Evolutionary conservation across 2,329 filamentous ascomycete genomes (phyloP), one percentile per base, ranked within the genome.

Genomic region (Fusarium sp.): DNA sequence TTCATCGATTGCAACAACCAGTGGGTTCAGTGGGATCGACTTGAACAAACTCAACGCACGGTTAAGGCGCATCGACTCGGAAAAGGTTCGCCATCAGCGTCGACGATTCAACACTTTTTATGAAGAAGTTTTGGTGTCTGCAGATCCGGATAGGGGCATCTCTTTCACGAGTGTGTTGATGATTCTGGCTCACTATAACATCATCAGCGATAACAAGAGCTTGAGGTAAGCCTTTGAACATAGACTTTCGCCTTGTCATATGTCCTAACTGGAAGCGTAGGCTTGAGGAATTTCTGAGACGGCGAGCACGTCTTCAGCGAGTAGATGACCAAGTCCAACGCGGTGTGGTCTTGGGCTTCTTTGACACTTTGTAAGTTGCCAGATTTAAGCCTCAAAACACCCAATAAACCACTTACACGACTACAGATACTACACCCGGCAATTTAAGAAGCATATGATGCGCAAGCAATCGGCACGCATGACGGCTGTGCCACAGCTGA

Each of bases 161-260:
- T 91, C 93, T 1, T 99, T 99, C 79, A 96, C 93, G 5, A 91
- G 91, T 9, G 91, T 98, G 23, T 85, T 99, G 53, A 96, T 99
- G 91, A 97, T 97, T 65, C 85, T 99, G 60, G 95, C 97, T 34
- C 96, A 99, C 80, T 97, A 99, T 85, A 99, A 98, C 76, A 94
- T 99, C 76, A 99, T 99, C 78, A 97, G 91, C 72, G 96, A 99
- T 80, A 98, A 91, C 83, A 98, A 98, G 85, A 97, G 94, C 80
- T 83, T 99, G 76, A 91, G 88, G 90, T 92, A 82, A 77, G 83
- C 80, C 21, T 43, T 21, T 7, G 10, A 16, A 18, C 16, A 16
- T 16, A 16, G 18, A 21, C 30, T 16, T 8, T 16, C n/a, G 11
- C 7, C 6, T 18, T 19, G 10, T 12, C 9, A 13, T 28, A 7